A percentile compares a stretch with the other conserved stretches of the same genome.
Conservation (phyloP, 306 rosid genomes). For the apple (Malus domestica) region DNA sequence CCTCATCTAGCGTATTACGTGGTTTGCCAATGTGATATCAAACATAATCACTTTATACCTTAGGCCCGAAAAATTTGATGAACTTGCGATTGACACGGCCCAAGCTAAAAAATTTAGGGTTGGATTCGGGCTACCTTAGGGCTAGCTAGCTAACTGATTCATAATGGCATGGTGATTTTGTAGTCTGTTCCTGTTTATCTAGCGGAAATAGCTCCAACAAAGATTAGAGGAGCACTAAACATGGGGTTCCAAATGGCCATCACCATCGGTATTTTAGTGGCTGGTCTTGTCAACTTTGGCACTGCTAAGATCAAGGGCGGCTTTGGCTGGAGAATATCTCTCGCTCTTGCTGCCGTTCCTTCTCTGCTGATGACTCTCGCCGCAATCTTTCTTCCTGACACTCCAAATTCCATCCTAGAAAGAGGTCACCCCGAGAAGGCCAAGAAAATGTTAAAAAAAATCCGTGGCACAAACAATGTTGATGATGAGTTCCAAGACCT, state of each 20-base stretch:
- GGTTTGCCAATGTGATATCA: background rate
- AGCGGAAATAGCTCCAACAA: background rate
- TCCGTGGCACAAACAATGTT: background rate
- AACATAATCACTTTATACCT: background rate
- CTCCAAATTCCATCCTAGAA: background rate
- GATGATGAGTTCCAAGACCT: background rate
- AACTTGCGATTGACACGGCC: too few species aligned
- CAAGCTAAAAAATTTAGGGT: too few species aligned
- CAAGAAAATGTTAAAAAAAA: background rate
- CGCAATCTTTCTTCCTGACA: background rate
- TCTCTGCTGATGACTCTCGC: background rate
- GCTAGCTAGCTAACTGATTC: background rate
- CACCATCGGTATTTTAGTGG: background rate
- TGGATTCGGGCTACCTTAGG: background rate
- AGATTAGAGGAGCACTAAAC: background rate
- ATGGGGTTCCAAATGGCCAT: background rate
- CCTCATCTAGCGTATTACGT: background rate
- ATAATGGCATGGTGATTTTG: background rate
- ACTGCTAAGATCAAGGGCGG: background rate
- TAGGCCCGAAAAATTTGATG: too few species aligned
- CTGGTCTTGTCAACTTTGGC: background rate
- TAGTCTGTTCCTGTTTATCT: background rate
- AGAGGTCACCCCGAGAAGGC: background rate
- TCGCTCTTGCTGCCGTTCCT: background rate
- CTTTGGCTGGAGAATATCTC: background rate